Conservation (phyloP, 129 eudicot species). For the Scalesia atractyloides region DNA sequence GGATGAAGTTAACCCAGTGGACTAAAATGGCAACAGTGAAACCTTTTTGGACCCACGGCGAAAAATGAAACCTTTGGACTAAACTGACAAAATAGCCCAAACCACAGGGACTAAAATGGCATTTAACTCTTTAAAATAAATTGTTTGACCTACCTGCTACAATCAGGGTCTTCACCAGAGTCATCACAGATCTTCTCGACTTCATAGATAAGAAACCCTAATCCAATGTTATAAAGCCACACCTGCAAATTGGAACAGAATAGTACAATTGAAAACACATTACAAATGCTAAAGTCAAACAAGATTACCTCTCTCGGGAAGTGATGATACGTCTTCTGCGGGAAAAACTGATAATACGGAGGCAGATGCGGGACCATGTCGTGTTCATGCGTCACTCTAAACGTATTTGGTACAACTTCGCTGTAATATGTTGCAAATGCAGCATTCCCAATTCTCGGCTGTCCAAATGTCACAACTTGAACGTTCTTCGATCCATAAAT, state of each 20-base stretch:
- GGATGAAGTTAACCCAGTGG: too few relatives aligned
- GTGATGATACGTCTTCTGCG: slow-evolving; percentile 85
- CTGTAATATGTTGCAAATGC: slow-evolving; percentile 78
- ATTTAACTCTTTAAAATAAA: too few relatives aligned
- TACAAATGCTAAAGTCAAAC: slow-evolving; percentile 8
- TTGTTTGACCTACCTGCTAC: slow-evolving; percentile 69
- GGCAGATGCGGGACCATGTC: slow-evolving; percentile 98
- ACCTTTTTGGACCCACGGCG: too few relatives aligned
- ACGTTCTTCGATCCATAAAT: slow-evolving; percentile 58
- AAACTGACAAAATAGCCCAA: too few relatives aligned
- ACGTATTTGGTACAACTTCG: slow-evolving; percentile 69
- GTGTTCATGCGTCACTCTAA: slow-evolving; percentile 83
- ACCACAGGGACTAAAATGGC: too few relatives aligned
- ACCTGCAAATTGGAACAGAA: slow-evolving; percentile 50
- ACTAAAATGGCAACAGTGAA: too few relatives aligned
- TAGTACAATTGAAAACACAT: neutral
- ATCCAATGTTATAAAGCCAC: slow-evolving; percentile 70
- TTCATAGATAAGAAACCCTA: slow-evolving; percentile 61
- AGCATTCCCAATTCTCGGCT: slow-evolving; percentile 95
- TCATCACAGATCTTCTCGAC: slow-evolving; percentile 83
- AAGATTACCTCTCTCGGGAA: slow-evolving; percentile 89
- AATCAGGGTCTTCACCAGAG: slow-evolving; percentile 93
- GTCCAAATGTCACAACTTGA: slow-evolving; percentile 89
- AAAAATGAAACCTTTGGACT: too few relatives aligned
- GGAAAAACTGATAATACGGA: slow-evolving; percentile 76